Conservation (phyloP, 2,329 filamentous ascomycete species). For the Cladosporium velox region DNA sequence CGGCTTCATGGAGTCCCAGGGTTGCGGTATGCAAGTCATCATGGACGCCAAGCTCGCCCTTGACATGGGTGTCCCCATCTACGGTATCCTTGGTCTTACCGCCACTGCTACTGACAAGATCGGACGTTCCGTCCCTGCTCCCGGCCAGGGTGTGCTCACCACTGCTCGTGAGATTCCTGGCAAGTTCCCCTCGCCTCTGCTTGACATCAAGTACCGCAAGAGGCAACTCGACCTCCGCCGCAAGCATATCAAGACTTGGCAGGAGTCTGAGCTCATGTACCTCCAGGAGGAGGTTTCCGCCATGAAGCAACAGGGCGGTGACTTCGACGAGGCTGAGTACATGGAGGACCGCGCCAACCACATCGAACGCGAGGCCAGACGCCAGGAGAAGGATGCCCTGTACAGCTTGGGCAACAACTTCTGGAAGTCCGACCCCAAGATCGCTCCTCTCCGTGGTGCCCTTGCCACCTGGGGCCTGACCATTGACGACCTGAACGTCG, state of each 20-base stretch:
- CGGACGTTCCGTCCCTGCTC: slow-evolving; percentile 92
- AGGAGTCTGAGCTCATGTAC: slow-evolving; percentile 90
- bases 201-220: slow-evolving; percentile 96
- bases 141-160: slow-evolving; percentile 94
- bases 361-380: slow-evolving; percentile 81
- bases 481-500: slow-evolving; percentile 90
- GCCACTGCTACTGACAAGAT: slow-evolving; percentile 99
- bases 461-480: slow-evolving; percentile 98
- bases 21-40: slow-evolving; percentile 96
- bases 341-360: slow-evolving; percentile 80
- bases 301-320: slow-evolving; percentile 75
- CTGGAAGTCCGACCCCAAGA: slow-evolving; percentile 93
- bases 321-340: slow-evolving; percentile 82
- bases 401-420: slow-evolving; percentile 96
- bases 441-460: slow-evolving; percentile 92
- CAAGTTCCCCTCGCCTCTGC: slow-evolving; percentile 91
- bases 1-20: slow-evolving; percentile 99
- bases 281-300: slow-evolving; percentile 89
- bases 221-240: slow-evolving; percentile 92
- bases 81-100: slow-evolving; percentile 89
- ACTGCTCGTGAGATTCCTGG: slow-evolving; percentile 87
- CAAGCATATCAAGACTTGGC: slow-evolving; percentile 94
- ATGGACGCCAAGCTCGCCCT: slow-evolving; percentile 96
- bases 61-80: slow-evolving; percentile 98
- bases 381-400: slow-evolving; percentile 91